Evolutionary conservation across 352 stramenopile genomes (phyloP).

Genomic region (Pythium graminicola): DNA sequence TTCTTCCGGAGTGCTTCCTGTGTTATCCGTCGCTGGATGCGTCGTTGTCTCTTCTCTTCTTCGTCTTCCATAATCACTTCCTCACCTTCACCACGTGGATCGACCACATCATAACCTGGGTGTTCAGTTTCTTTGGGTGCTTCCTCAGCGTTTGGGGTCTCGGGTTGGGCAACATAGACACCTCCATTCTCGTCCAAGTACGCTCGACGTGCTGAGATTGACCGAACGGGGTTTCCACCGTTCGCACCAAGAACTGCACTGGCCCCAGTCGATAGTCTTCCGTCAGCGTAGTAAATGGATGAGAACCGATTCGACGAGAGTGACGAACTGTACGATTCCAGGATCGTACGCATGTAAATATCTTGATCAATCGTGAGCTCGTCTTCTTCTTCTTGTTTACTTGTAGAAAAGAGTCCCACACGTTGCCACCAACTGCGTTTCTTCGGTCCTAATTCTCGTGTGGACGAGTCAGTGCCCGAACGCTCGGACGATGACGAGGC

Average conservation of each 20-base stretch:
- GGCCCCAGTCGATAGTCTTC: background rate
- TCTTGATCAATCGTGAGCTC: constrained; percentile 44
- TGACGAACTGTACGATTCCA: constrained; percentile 71
- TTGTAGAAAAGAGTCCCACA: constrained; percentile 7
- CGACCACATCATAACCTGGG: background rate
- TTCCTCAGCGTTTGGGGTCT: constrained; percentile 15
- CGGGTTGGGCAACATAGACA: constrained; percentile 18
- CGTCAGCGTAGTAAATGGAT: constrained; percentile 18
- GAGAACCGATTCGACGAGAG: constrained; percentile 59
- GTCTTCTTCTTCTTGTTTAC: constrained; percentile 13
- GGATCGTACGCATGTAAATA: constrained; percentile 62
- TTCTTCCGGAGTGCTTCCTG: constrained; percentile 52
- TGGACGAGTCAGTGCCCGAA: background rate
- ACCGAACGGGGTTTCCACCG: constrained; percentile 4
- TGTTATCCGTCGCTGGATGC: constrained; percentile 46
- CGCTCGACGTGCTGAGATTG: constrained; percentile 10
- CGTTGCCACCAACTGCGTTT: constrained; percentile 21
- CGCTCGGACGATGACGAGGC: background rate
- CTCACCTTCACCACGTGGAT: constrained; percentile 9
- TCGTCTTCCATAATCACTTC: constrained; percentile 26
- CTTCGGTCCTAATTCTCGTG: constrained; percentile 1
- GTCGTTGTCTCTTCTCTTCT: constrained; percentile 37
- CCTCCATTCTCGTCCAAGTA: constrained; percentile 19
- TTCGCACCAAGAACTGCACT: background rate
- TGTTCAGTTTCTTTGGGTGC: background rate